These are phyloP conservation scores for Aspergillus japonicus DNA, from an alignment of 2,329 filamentous ascomycete species.

Conservation along the genomic window DNA sequence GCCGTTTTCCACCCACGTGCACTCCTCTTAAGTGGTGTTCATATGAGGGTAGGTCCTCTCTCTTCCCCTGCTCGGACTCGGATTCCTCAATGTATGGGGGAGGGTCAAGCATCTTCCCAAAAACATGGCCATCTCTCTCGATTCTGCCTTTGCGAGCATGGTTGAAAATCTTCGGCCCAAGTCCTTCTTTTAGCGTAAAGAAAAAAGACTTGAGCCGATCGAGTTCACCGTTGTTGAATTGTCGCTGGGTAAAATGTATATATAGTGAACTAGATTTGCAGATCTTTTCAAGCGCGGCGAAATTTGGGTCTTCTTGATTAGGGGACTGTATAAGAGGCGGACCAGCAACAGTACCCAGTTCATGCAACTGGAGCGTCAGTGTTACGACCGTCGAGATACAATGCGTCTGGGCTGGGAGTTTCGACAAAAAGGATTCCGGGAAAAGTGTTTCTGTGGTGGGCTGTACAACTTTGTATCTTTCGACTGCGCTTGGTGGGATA, in stretches of 20 bases:
- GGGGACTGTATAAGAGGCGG: conserved; percentile 3
- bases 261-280: conserved; percentile 17
- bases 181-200: conserved; percentile 4
- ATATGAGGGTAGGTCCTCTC: conserved; percentile 16
- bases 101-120: conserved; percentile 14
- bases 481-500: conserved; percentile 15
- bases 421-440: neutral
- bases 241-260: conserved; percentile 17
- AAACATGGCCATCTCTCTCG: conserved; percentile 15
- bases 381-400: conserved; percentile 3
- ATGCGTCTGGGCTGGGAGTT: neutral
- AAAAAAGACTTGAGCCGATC: conserved; percentile 14
- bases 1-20: conserved; percentile 16
- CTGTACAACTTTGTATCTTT: conserved; percentile 15
- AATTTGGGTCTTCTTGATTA: conserved; percentile 9
- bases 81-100: conserved; percentile 3
- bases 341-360: conserved; percentile 4
- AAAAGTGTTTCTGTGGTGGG: conserved; percentile 9
- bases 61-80: conserved; percentile 6
- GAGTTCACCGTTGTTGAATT: conserved; percentile 17
- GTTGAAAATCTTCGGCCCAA: no score
- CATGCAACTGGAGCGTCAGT: conserved; percentile 2
- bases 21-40: conserved; percentile 6
- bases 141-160: conserved; percentile 10
- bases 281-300: conserved; percentile 17